Evolutionary conservation across 768 basidiomycete species (phyloP).

Genomic region (Tylopilus balloui): DNA sequence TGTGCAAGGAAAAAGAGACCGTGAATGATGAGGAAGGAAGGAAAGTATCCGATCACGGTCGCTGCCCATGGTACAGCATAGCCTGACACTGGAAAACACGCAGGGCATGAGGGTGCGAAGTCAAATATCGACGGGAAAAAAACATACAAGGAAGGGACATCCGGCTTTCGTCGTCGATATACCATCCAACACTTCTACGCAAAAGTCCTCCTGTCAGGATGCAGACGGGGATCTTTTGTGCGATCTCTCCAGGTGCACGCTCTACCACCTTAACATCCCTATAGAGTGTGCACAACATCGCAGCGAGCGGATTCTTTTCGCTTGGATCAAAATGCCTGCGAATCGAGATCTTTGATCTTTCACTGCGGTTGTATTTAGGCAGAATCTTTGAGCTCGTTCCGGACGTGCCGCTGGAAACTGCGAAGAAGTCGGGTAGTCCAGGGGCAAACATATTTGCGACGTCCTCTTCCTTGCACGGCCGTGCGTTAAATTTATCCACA

Average conservation of each 20-base stretch:
- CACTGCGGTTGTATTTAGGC: slow-evolving; percentile 7
- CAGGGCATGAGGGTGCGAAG: background rate
- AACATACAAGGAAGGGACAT: background rate
- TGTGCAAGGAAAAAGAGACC: slow-evolving; percentile 18
- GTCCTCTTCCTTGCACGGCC: slow-evolving; percentile 18
- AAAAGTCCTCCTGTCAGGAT: background rate
- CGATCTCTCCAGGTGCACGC: slow-evolving; percentile 1
- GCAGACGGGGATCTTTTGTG: slow-evolving; percentile 9
- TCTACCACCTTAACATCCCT: slow-evolving; percentile 8
- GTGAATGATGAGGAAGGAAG: slow-evolving; percentile 20
- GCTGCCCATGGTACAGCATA: slow-evolving; percentile 15
- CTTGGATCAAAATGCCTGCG: background rate
- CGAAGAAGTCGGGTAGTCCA: slow-evolving; percentile 13
- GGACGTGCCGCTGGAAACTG: slow-evolving; percentile 14
- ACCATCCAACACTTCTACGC: slow-evolving; percentile 11
- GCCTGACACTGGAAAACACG: slow-evolving; percentile 5
- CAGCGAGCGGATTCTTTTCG: background rate
- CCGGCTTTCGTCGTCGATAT: slow-evolving; percentile 6
- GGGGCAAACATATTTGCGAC: slow-evolving; percentile 19
- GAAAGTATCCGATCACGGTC: slow-evolving; percentile 8
- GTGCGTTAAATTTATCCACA: slow-evolving; percentile 8
- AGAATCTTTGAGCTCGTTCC: slow-evolving; percentile 9
- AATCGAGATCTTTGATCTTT: background rate
- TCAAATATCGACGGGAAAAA: background rate
- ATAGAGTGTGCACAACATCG: background rate